phyloP scores from a whole-genome alignment of 345 rosid genomes.

The Arabis hirsuta region DNA sequence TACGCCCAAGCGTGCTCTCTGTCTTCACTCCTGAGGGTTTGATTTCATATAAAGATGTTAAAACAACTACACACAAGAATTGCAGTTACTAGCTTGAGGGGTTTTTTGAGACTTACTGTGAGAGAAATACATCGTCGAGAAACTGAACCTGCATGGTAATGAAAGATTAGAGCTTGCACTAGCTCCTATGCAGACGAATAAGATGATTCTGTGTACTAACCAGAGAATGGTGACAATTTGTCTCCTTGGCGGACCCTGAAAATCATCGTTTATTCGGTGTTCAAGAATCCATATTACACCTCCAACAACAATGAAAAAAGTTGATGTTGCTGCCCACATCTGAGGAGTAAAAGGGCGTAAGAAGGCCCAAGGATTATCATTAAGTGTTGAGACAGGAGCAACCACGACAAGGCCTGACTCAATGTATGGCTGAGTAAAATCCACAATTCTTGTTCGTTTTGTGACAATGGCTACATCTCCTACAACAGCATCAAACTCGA shows the following conservation, averaged over 20 bases:
- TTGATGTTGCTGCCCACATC: slow-evolving; percentile 86
- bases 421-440: slow-evolving; percentile 85
- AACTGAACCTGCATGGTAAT: slow-evolving; percentile 69
- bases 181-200: slow-evolving; percentile 14
- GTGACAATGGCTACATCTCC: slow-evolving; percentile 87
- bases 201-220: slow-evolving; percentile 50
- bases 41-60: slow-evolving; percentile 24
- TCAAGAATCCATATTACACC: slow-evolving; percentile 89
- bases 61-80: not conserved
- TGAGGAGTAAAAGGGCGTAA: slow-evolving; percentile 72
- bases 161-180: slow-evolving; percentile 20
- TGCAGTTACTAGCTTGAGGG: slow-evolving; percentile 19
- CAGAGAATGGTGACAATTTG: slow-evolving; percentile 76
- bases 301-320: slow-evolving; percentile 72
- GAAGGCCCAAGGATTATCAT: slow-evolving; percentile 77
- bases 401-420: slow-evolving; percentile 94
- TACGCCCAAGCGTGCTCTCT: slow-evolving; percentile 78
- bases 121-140: slow-evolving; percentile 85
- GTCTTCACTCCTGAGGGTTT: slow-evolving; percentile 78
- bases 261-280: slow-evolving; percentile 83
- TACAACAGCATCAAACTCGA: slow-evolving; percentile 80
- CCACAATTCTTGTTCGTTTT: slow-evolving; percentile 69
- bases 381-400: slow-evolving; percentile 68
- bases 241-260: slow-evolving; percentile 80
- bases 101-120: slow-evolving; percentile 63